Percentiles rank a stretch among this genome's conserved stretches.
phyloP scores from a whole-genome alignment of 2,329 filamentous ascomycete species.

The Phialemonium atrogriseum region DNA sequence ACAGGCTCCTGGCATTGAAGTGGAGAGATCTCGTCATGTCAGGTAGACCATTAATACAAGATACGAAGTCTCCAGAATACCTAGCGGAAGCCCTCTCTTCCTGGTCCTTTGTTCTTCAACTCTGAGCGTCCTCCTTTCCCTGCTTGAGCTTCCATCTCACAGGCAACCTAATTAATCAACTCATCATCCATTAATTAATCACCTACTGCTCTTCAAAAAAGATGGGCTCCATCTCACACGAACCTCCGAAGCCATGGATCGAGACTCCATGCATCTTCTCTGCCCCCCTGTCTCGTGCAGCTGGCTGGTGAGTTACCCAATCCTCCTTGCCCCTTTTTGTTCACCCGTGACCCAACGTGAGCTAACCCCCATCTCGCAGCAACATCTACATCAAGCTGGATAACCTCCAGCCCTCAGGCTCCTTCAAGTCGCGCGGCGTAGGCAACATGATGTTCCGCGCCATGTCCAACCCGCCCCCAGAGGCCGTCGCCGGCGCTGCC shows the following conservation, averaged over 20 bases:
- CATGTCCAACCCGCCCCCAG: constrained; percentile 18
- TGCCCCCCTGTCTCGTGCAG: constrained; percentile 51
- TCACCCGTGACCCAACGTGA: neutral
- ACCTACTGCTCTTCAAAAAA: too few relatives aligned
- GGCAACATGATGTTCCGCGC: constrained; percentile 58
- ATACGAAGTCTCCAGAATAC: too few relatives aligned
- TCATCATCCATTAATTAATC: too few relatives aligned
- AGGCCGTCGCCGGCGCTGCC: constrained; percentile 22
- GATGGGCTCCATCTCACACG: constrained; percentile 21
- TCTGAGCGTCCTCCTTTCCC: too few relatives aligned
- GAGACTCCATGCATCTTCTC: constrained; percentile 62
- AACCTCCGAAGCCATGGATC: constrained; percentile 46
- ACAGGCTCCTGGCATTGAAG: too few relatives aligned
- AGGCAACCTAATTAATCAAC: too few relatives aligned
- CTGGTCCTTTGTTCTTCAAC: too few relatives aligned
- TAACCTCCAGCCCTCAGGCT: constrained; percentile 71
- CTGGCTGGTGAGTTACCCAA: constrained; percentile 50
- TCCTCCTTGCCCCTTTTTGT: neutral
- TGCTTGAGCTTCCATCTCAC: too few relatives aligned
- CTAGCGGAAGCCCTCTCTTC: too few relatives aligned
- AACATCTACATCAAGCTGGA: constrained; percentile 79
- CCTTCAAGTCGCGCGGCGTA: constrained; percentile 75
- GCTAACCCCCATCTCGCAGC: constrained; percentile 31
- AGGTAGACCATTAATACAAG: too few relatives aligned
- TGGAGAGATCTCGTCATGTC: too few relatives aligned